Conservation (phyloP, 768 basidiomycete genomes). For the Lactarius vividus region DNA sequence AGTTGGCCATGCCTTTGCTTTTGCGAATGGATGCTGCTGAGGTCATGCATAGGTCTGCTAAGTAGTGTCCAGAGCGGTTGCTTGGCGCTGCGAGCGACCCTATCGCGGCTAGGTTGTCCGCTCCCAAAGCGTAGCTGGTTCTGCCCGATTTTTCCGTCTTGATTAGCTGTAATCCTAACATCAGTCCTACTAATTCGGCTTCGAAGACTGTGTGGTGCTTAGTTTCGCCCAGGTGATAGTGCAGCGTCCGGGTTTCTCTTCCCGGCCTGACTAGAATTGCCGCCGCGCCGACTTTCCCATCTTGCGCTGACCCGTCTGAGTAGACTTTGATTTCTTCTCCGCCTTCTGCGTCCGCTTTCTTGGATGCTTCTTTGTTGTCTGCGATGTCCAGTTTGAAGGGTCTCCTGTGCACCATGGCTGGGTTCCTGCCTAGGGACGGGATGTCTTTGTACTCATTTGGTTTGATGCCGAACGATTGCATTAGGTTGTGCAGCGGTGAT, state of each 20-base stretch:
- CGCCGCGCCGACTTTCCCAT: not conserved
- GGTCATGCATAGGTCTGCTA: not conserved
- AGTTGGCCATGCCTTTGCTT: not conserved
- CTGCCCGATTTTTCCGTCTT: not conserved
- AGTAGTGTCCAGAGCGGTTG: not conserved
- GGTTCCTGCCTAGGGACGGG: not conserved
- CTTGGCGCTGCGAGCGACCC: not conserved
- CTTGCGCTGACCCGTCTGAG: constrained; percentile 28
- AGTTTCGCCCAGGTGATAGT: not conserved
- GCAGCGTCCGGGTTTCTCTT: not conserved
- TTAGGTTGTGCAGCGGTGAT: constrained; percentile 25
- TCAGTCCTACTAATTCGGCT: not conserved
- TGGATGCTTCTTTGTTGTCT: constrained; percentile 1
- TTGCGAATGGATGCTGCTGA: not conserved
- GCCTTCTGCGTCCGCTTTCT: not conserved
- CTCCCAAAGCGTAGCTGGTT: too few species aligned
- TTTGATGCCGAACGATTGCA: constrained; percentile 3
- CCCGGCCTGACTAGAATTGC: not conserved
- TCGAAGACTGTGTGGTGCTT: not conserved
- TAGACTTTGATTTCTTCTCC: constrained; percentile 13
- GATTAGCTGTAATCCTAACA: not conserved
- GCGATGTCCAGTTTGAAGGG: not conserved
- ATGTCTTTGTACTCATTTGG: constrained; percentile 18
- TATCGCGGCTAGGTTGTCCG: not conserved
- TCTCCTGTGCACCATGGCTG: not conserved